phyloP scores from a whole-genome alignment of 2,329 filamentous ascomycete genomes.

The Microsporum ferrugineum region DNA sequence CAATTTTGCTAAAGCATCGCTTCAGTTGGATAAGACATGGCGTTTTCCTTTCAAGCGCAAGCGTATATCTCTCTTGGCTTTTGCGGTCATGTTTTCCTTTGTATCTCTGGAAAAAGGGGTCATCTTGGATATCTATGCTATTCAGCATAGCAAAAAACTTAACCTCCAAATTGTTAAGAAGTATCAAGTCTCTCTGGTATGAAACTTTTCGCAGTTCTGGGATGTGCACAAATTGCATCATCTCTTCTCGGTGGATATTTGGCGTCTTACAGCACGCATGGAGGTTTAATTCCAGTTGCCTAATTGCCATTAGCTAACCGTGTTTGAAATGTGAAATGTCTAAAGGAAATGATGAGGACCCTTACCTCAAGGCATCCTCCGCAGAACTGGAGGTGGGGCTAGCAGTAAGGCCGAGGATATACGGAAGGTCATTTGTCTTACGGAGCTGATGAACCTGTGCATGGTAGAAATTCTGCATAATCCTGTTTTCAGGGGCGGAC shows the following conservation, averaged over 20 bases:
- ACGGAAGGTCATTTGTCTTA: slow-evolving; percentile 37
- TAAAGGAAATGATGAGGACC: background rate
- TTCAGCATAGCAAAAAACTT: slow-evolving; percentile 28
- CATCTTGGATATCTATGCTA: background rate
- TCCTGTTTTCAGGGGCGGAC: slow-evolving; percentile 52
- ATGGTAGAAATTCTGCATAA: slow-evolving; percentile 65
- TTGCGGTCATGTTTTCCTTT: slow-evolving; percentile 26
- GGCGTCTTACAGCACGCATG: slow-evolving; percentile 60
- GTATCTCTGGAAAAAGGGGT: background rate
- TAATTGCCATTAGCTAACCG: slow-evolving; percentile 13
- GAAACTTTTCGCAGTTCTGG: slow-evolving; percentile 43
- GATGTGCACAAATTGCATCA: slow-evolving; percentile 56
- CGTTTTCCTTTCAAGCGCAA: slow-evolving; percentile 25
- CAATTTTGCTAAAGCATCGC: slow-evolving; percentile 41
- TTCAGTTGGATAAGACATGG: slow-evolving; percentile 45
- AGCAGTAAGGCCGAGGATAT: slow-evolving; percentile 68
- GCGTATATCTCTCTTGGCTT: slow-evolving; percentile 18
- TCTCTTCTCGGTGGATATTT: slow-evolving; percentile 54
- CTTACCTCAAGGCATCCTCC: slow-evolving; percentile 43
- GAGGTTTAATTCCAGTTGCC: slow-evolving; percentile 55
- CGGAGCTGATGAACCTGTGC: slow-evolving; percentile 30
- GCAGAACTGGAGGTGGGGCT: slow-evolving; percentile 59
- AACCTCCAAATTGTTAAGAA: slow-evolving; percentile 26
- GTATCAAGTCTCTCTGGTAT: slow-evolving; percentile 17
- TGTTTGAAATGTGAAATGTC: background rate